Conservation (phyloP, 1,284 basidiomycete genomes). For the Ganoderma meredithae region DNA sequence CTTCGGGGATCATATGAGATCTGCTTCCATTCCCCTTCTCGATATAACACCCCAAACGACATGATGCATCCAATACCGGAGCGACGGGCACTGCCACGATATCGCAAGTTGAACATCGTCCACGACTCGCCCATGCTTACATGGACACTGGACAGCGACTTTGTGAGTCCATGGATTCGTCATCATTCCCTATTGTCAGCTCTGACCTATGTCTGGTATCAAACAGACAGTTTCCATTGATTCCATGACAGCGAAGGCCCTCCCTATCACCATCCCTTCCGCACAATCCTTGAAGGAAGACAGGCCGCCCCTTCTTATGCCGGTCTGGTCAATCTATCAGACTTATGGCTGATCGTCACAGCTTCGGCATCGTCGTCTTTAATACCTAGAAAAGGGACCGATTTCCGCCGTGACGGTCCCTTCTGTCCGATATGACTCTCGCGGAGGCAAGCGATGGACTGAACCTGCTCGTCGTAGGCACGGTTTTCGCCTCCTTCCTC, state of each 20-base stretch:
- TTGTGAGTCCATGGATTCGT: too few relatives aligned
- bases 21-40: background rate
- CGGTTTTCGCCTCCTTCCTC: slow-evolving; percentile 28
- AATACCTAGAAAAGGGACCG: too few relatives aligned
- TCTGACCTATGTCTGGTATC: background rate
- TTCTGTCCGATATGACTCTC: background rate
- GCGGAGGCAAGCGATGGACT: background rate
- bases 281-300: background rate
- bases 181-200: background rate
- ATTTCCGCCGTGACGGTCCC: too few relatives aligned
- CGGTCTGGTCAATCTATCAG: background rate
- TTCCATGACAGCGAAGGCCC: background rate
- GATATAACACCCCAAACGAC: background rate
- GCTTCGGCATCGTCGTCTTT: background rate
- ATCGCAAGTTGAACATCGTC: too few relatives aligned
- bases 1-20: background rate
- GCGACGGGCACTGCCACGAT: too few relatives aligned
- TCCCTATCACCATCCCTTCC: background rate
- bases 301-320: background rate
- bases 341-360: background rate
- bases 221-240: background rate
- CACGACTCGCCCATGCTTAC: too few relatives aligned
- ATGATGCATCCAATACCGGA: too few relatives aligned
- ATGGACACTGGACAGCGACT: too few relatives aligned
- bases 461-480: slow-evolving; percentile 27